phyloP scores from a whole-genome alignment of 345 rosid genomes.

The Pistacia integerrima region DNA sequence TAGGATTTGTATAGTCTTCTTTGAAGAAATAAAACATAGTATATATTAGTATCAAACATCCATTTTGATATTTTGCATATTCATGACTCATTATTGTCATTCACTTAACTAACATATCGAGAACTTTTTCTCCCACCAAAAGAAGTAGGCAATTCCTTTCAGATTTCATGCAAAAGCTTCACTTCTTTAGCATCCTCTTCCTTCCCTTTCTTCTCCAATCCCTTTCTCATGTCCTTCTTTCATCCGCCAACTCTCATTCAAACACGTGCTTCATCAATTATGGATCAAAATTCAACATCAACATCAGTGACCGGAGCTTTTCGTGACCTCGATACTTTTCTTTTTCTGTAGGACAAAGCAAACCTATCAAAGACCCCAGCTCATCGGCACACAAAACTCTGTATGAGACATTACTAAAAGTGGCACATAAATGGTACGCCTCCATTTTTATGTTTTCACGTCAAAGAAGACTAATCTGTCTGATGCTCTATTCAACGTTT shows the following conservation, averaged over 20 bases:
- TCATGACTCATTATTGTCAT: not conserved
- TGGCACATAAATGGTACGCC: slow-evolving; percentile 30
- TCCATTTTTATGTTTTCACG: slow-evolving; percentile 36
- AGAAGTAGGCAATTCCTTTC: not conserved
- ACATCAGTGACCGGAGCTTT: slow-evolving; percentile 14
- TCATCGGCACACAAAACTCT: slow-evolving; percentile 3
- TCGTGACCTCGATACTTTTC: slow-evolving; percentile 15
- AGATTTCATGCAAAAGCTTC: slow-evolving; percentile 5
- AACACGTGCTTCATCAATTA: slow-evolving; percentile 31
- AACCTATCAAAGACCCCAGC: not conserved
- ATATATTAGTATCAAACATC: not conserved
- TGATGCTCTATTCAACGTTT: slow-evolving; percentile 27
- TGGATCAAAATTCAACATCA: slow-evolving; percentile 23
- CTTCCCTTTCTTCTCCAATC: slow-evolving; percentile 17
- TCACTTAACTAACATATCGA: not conserved
- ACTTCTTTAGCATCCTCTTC: not conserved
- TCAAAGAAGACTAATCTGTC: slow-evolving; percentile 17
- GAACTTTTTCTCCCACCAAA: not conserved
- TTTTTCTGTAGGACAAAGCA: slow-evolving; percentile 8
- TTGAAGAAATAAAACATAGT: too few relatives aligned
- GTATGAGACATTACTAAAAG: slow-evolving; percentile 15
- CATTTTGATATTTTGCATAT: not conserved
- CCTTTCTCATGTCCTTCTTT: not conserved
- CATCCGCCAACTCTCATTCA: slow-evolving; percentile 8
- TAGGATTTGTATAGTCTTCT: too few relatives aligned